Conservation (phyloP, 495 filamentous ascomycete species). For the Podospora anserina region DNA sequence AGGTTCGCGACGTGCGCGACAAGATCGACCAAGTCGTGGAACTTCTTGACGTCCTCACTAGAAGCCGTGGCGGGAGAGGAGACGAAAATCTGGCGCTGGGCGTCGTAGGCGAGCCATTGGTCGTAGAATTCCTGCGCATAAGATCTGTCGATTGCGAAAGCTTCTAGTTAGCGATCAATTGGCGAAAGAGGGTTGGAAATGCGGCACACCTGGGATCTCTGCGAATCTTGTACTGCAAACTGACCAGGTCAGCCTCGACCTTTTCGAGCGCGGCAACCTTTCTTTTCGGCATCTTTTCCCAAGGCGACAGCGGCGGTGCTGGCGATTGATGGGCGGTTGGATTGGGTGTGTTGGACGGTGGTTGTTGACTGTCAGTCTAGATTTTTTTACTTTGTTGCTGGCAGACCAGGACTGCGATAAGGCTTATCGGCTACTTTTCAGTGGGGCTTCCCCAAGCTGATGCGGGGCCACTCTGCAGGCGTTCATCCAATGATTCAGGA, state of each 20-base stretch:
- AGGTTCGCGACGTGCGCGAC: constrained; percentile 90
- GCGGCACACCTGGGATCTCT: constrained; percentile 62
- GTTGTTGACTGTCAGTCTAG: constrained; percentile 11
- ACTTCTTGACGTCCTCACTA: constrained; percentile 69
- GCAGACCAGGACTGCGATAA: neutral
- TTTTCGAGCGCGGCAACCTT: constrained; percentile 91
- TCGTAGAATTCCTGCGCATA: constrained; percentile 82
- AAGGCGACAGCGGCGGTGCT: neutral
- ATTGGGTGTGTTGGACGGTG: neutral
- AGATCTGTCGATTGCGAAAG: constrained; percentile 47
- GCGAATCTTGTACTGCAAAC: constrained; percentile 83
- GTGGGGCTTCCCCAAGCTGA: constrained; percentile 13
- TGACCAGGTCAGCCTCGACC: constrained; percentile 86
- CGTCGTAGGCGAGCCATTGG: constrained; percentile 91
- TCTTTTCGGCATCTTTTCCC: constrained; percentile 69
- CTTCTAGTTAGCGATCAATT: constrained; percentile 7
- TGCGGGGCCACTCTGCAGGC: neutral
- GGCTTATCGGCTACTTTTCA: constrained; percentile 18
- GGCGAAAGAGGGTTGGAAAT: neutral
- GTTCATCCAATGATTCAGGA: neutral
- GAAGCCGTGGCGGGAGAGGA: constrained; percentile 72
- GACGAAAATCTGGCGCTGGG: constrained; percentile 85
- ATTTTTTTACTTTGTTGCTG: constrained; percentile 15
- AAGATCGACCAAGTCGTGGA: constrained; percentile 77
- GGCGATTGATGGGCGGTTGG: neutral